These are phyloP conservation scores for Daldinia caldariorum DNA, from an alignment of 495 filamentous ascomycete species.

Conservation along the genomic window DNA sequence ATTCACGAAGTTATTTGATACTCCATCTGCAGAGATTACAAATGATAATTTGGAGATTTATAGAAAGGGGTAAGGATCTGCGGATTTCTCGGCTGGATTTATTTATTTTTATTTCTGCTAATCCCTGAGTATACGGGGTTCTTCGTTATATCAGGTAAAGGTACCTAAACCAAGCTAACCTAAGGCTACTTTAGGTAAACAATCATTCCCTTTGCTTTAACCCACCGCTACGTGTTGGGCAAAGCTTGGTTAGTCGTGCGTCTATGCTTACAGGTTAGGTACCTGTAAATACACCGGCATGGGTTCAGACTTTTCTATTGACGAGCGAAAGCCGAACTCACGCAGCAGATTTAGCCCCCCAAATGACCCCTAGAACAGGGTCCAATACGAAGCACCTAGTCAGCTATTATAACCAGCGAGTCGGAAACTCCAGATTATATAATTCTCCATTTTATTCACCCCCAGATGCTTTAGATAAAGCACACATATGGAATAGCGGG, in stretches of 20 bases:
- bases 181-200: too few relatives aligned
- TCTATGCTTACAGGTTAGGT: too few relatives aligned
- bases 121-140: neutral
- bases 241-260: too few relatives aligned
- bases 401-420: neutral
- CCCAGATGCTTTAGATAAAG: neutral
- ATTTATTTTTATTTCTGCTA: neutral
- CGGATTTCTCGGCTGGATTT: neutral
- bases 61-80: neutral
- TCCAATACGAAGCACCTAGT: too few relatives aligned
- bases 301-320: neutral
- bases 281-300: too few relatives aligned
- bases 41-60: neutral
- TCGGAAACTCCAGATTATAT: neutral
- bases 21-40: neutral
- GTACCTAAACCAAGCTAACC: too few relatives aligned
- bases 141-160: neutral
- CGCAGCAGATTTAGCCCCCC: too few relatives aligned
- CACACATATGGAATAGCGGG: neutral
- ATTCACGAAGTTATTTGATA: neutral
- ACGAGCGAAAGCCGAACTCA: neutral
- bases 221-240: too few relatives aligned
- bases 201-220: too few relatives aligned
- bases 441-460: neutral
- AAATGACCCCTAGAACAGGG: neutral